Conservation (phyloP, 371 early-diverging fungal species). For the Nematocida sp. region DNA sequence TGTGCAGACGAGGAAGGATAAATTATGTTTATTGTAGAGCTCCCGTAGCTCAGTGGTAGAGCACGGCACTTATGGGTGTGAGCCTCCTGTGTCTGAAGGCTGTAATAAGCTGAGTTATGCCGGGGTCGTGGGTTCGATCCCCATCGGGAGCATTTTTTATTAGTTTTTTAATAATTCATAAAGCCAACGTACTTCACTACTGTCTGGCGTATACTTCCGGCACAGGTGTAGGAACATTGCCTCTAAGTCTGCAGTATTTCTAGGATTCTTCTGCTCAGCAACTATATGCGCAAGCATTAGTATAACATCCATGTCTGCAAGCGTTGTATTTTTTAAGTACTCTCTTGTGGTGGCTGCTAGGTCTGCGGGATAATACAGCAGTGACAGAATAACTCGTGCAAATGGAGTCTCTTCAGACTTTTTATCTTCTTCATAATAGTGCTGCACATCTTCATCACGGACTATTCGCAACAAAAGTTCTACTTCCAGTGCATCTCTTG, state of each 20-base stretch:
- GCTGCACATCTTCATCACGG: conserved; percentile 18
- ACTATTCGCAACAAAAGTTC: conserved; percentile 29
- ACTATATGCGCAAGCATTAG: neutral
- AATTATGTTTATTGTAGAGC: conserved; percentile 26
- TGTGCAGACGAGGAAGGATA: neutral
- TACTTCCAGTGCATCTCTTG: conserved; percentile 27
- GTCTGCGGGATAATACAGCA: neutral
- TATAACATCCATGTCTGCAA: conserved; percentile 23
- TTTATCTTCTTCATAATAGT: conserved; percentile 40
- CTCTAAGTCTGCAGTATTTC: conserved; percentile 35
- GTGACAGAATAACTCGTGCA: conserved; percentile 13
- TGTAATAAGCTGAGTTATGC: conserved; percentile 62
- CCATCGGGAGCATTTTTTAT: conserved; percentile 63
- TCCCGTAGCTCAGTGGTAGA: conserved; percentile 65
- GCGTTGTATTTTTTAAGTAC: conserved; percentile 17
- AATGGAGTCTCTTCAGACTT: conserved; percentile 36
- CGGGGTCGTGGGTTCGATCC: conserved; percentile 65
- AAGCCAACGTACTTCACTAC: neutral
- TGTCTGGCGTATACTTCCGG: conserved; percentile 14
- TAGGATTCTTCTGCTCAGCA: neutral
- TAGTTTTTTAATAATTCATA: conserved; percentile 35
- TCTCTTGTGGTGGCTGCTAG: conserved; percentile 9
- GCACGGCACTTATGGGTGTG: conserved; percentile 64
- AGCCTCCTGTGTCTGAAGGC: conserved; percentile 50
- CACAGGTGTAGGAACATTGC: conserved; percentile 35